Percentiles rank a stretch among this genome's conserved stretches.
These are phyloP conservation scores for Xenosphaeropsis pyriputrescens DNA, from an alignment of 2,329 filamentous ascomycete genomes.

Conservation along the genomic window DNA sequence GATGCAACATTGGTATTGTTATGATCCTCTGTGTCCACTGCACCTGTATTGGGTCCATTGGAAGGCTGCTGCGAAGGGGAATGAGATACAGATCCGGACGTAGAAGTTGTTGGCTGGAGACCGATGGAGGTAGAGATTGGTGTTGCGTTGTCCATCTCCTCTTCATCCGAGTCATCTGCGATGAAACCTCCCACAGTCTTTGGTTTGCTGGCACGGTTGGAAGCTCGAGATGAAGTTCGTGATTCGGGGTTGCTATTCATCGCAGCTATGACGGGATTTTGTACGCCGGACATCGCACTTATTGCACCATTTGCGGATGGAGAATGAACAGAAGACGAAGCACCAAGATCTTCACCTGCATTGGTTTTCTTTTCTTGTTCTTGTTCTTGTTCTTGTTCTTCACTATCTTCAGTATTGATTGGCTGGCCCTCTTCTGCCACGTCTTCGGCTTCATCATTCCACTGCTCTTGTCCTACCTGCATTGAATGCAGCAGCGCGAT, in stretches of 20 bases:
- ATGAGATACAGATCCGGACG: not conserved
- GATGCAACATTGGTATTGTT: conserved; percentile 1
- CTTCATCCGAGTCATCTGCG: conserved; percentile 20
- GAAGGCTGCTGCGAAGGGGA: conserved; percentile 4
- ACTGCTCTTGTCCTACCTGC: conserved; percentile 19
- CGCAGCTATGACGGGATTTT: conserved; percentile 12
- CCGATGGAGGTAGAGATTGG: not conserved
- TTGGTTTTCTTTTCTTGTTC: conserved; percentile 19
- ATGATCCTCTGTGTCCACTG: too few species aligned
- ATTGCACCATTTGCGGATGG: conserved; percentile 16
- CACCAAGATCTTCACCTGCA: conserved; percentile 21
- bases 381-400: conserved; percentile 18
- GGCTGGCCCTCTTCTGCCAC: conserved; percentile 16
- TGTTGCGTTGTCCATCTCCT: conserved; percentile 9
- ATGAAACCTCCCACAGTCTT: conserved; percentile 20
- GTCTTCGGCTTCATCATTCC: conserved; percentile 14
- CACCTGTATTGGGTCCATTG: conserved; percentile 2
- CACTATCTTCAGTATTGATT: conserved; percentile 18
- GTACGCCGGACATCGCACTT: conserved; percentile 17
- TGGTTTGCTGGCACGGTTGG: conserved; percentile 1
- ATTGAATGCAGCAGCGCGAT: conserved; percentile 21
- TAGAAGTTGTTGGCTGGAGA: not conserved
- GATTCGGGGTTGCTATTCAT: conserved; percentile 14
- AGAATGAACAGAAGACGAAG: conserved; percentile 17
- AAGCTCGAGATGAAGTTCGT: conserved; percentile 13